Evolutionary conservation across 2,329 filamentous ascomycete genomes (phyloP), one percentile per base, ranked within the genome.

Genomic region (Claviceps spartinae): DNA sequence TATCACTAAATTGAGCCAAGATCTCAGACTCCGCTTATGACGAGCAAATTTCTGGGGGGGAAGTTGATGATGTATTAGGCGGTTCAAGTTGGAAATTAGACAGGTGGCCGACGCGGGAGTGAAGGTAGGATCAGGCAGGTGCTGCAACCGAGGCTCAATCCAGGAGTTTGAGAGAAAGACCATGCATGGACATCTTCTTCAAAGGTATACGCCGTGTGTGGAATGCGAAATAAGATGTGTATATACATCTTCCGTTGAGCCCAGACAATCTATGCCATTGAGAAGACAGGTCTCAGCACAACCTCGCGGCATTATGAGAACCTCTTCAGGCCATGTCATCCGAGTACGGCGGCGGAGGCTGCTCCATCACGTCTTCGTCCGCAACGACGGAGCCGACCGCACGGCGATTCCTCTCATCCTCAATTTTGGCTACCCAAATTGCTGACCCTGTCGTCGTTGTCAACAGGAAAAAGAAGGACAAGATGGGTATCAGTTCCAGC

Each of bases 391-490:
- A 34, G 9, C 54, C 54, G 30, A 57, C 50, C 4, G 48, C 55
- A 41, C 41, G 51, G 30, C 53, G 48, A 22, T 58, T 58, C 48
- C 65, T 69, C 58, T 78, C 72, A 51, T 79, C 73, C 67, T 97
- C 90, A 49, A 96, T 69, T 57, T 84, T 81, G 2, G 83, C 83
- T 2, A 82, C 87, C 90, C 91, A 97, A 38, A 97, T 71, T 1
- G 88, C 91, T 44, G 87, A 84, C 2, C 91, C 93, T 20, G 82
- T 81, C 1, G 90, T 85, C 3, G 86, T 89, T 0, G 91, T 96
- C 58, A 98, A 70, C 41, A 97, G 75, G 65, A 97, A 96, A 63
- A 97, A 82, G 76, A 98, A 94, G n/a, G 86, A 94, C 48, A 96
- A 68, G 13, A 91, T 76, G 1, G 93, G 93, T 8, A 96, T 76